Base-by-base conservation (phyloP, 1,284 basidiomycete species). In the Neolentinus lepideus region DNA sequence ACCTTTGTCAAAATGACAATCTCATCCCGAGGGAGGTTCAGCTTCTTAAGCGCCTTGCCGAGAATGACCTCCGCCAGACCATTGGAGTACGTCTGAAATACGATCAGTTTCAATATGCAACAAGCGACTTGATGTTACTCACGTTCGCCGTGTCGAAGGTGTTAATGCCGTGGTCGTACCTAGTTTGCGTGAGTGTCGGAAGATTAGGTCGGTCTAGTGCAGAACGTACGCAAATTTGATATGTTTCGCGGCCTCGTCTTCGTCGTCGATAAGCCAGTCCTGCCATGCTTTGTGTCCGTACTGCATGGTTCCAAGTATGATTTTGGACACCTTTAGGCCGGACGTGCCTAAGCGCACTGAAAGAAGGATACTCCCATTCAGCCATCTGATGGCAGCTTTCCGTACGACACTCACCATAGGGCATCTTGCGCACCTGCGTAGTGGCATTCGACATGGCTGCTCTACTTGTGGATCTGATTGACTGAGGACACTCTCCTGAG, bases 81-180 rank as follows among this genome's bases (percentile, higher is more conserved):
- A 52, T 75, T 72, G 38, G 74, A 70, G 47, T 67, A 66, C 1
- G 57, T 56, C 64, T 63, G 36, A 52, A 22, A 43, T 21, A 54
- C 43, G 47, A 47, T 38, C 45, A 16, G 55, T 43, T 3, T 63
- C 66, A n/a, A 43, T 14, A 47, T 25, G 1, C 19, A 26, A 14
- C 46, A 24, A 46, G 3, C 1, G 26, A 27, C 21, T 16, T 46
- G 25, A 26, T 1, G 22, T 26, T 14, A 57, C 62, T 29, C 36
- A 72, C 75, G 60, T 79, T 71, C 29, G 77, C 77, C 0, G 77
- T 78, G 61, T 80, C 78, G 57, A 78, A 79, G 0, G 77, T 77
- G 66, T 76, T 71, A 59, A 80, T 79, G 4, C 79, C 78, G 21
- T 66, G 59, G 4, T 75, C 71, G 58, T 71, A 67, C 8, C 58